Base-by-base conservation (phyloP, 768 basidiomycete genomes). In the Leccinum olivaceopallidum region DNA sequence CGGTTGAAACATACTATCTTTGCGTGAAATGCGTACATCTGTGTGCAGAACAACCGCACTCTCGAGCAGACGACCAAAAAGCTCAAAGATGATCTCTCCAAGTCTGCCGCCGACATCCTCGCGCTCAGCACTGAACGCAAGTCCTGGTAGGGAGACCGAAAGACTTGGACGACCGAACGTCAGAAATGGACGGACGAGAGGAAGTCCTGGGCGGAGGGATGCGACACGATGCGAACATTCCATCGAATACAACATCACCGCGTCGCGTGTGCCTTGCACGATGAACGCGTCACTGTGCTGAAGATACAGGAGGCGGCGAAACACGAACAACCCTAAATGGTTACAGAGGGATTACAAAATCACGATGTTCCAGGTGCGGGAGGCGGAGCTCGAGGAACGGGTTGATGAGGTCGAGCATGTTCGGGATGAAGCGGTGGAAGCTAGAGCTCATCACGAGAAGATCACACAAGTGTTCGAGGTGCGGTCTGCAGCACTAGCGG, bases 11-110 rank as follows among this genome's bases (percentile, higher is more conserved):
- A 1, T 98, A 99, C 74, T 98, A 98, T 75, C 83, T 99, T 37
- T 98, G 98, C 78, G 98, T 98, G 97, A 99, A 98, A 95, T 99
- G 98, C 68, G 95, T 99, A 10, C 95, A 98, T 70, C 97, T 97
- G 0, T 99, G 24, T 26, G 24, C 24, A 26, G 24, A 26, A 26
- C 24, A 26, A 26, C 24, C 26, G 84, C 26, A 82, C 81, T 0
- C 80, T 89, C 56, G 87, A 89, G 59, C 81, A 85, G 61, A 81
- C 80, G 5, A 80, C 81, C 71, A 81, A 81, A 65, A 83, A 81
- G 49, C 80, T 90, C 37, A 68, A 74, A 16, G 80, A 81, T 22
- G 82, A 85, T 47, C 65, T 86, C 32, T 72, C 76, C 52, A 80
- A 78, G 51, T 68, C 64, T 22, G 42, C 56, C 9, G 47, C 65